A percentile compares a stretch with the other conserved stretches of the same genome.
Evolutionary conservation across 768 basidiomycete species (phyloP).

Genomic region (Podaxis carcinomalis): DNA sequence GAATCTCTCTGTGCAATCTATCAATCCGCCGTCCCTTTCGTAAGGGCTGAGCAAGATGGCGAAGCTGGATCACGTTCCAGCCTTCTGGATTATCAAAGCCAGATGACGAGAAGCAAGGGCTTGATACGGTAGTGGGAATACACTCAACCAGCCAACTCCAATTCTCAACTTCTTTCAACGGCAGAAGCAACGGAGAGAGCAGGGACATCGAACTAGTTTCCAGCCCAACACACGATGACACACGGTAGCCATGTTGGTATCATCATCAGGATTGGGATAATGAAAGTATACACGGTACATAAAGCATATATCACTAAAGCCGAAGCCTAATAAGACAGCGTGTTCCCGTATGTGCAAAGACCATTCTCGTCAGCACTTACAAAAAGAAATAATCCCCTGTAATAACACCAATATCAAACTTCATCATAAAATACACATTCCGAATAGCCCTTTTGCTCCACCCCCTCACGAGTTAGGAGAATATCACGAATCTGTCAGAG

Average conservation of each 20-base stretch:
- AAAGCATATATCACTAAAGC: neutral
- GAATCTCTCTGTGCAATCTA: neutral
- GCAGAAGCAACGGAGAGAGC: neutral
- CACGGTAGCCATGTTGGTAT: neutral
- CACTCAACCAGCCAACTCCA: neutral
- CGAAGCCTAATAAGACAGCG: neutral
- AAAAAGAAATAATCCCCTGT: neutral
- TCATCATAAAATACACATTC: slow-evolving; percentile 59
- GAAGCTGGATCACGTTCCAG: neutral
- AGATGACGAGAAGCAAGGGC: neutral
- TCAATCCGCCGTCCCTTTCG: neutral
- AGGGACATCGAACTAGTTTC: neutral
- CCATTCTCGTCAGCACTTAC: neutral
- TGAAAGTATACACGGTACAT: slow-evolving; percentile 4
- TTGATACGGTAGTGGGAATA: neutral
- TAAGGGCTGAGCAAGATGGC: neutral
- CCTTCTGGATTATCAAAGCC: neutral
- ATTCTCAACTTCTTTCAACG: neutral
- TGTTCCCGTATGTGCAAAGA: neutral
- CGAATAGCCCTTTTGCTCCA: slow-evolving; percentile 44
- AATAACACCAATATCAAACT: slow-evolving; percentile 21
- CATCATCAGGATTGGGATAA: neutral
- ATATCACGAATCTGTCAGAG: slow-evolving; percentile 70
- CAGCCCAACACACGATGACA: neutral
- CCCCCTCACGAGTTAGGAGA: slow-evolving; percentile 63